Base-by-base conservation (phyloP, 345 rosid genomes). In the Sonneratia caseolaris region DNA sequence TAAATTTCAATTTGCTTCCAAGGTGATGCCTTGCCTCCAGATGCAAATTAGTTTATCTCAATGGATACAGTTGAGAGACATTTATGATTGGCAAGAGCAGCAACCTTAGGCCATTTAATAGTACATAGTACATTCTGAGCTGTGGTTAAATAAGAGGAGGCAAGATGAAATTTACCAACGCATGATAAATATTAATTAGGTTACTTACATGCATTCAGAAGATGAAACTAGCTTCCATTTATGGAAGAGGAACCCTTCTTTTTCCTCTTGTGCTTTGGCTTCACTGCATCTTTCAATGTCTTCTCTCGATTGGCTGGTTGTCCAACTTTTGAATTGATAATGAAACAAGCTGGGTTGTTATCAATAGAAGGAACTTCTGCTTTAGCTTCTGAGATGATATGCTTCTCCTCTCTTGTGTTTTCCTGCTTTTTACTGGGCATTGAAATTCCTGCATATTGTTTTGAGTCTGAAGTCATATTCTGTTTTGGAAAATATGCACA, bases 271-370 rank as follows among this genome's bases (percentile, higher is more conserved):
- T 82, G 82, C 79, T 83, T 89, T 7, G 89, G 93, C 76, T 93
- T 93, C 78, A 87, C 87, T 71, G 96, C 93, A 81, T 93, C 93
- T 77, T 86, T 86, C 74, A 93, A 77, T 69, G 96, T 90, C 80
- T 75, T 84, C 77, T 71, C 86, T 69, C 81, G 84, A 35, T 76
- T 79, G 3, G 66, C 71, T 38, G 70, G 83, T 66, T 72, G 43
- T 47, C 55, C 82, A 68, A 69, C 62, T 73, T 56, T 79, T 61
- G 78, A 49, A 35, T 75, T 56, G 59, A 77, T 82, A 56, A 75
- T 49, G 27, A 72, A 68, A 40, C 71, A 22, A 22, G 72, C 57
- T 8, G 68, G 68, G n/a, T 77, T 75, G 70, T 71, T 56, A 45
- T 82, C 81, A 76, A 71, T 76, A 21, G 67, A 8, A 15, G 73